These are phyloP conservation scores for Meira nashicola DNA, from an alignment of 1,284 basidiomycete species.

Conservation along the genomic window DNA sequence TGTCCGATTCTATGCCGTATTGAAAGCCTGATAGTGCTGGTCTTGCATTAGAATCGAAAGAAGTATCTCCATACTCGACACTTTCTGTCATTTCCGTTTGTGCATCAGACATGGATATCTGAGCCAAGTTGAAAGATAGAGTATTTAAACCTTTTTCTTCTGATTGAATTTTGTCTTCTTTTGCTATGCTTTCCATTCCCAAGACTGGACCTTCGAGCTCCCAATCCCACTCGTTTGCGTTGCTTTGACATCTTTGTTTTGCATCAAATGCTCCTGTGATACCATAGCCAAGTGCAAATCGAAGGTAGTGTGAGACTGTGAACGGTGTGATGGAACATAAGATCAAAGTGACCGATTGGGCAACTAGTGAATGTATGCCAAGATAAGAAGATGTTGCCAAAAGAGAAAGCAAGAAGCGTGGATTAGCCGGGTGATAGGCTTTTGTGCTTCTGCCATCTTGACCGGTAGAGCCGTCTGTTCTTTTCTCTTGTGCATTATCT, in stretches of 20 bases:
- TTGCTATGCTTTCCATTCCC: slow-evolving; percentile 59
- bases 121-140: no score
- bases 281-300: slow-evolving; percentile 73
- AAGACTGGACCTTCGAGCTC: slow-evolving; percentile 60
- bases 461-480: neutral
- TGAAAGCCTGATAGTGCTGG: slow-evolving; percentile 16
- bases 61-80: neutral
- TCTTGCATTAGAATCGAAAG: neutral
- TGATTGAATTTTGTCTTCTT: neutral
- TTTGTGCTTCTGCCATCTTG: neutral
- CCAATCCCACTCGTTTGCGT: slow-evolving; percentile 34
- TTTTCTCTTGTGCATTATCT: slow-evolving; percentile 4
- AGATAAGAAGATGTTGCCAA: slow-evolving; percentile 81
- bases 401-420: slow-evolving; percentile 76
- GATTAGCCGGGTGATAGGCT: slow-evolving; percentile 68
- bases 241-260: slow-evolving; percentile 16
- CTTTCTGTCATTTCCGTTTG: neutral
- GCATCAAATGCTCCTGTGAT: slow-evolving; percentile 59
- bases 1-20: slow-evolving; percentile 70
- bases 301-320: slow-evolving; percentile 72
- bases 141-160: neutral
- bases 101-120: neutral
- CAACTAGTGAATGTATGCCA: slow-evolving; percentile 70
- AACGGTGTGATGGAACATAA: slow-evolving; percentile 72
- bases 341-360: slow-evolving; percentile 68